Evolutionary conservation across 306 rosid species (phyloP), one percentile per base, ranked within the genome.

Genomic region (Cicer pinnatifidum): DNA sequence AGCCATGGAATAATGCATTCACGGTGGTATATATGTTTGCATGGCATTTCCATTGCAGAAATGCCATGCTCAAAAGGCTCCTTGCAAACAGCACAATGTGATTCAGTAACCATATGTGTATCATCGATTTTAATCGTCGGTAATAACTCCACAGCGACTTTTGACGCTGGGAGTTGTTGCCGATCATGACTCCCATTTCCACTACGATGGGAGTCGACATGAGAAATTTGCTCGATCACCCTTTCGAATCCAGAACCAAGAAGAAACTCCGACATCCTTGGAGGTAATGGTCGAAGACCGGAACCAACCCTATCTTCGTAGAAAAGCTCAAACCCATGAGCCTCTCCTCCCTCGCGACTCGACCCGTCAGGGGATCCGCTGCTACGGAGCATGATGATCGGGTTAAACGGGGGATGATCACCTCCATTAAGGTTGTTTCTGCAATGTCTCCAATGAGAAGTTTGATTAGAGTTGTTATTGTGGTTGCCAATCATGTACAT

Each of bases 1-100:
- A 90, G 92, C 96, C 97, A 90, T 7, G 97, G 96, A 1, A 86
- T 61, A 11, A 92, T 88, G 53, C 97, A 92, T 6, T 92, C 93
- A 0, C 83, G 8, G 15, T 92, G 97, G 57, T 89, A 89, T 9
- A 89, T 80, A 40, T 92, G 97, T 67, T 82, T 85, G 61, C 97
- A 92, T 3, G 88, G 88, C 81, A 84, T 69, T 69, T 81, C 88
- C 3, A 10, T 73, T 0, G 66, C 83, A 0, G 12, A 63, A 0
- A 41, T 16, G 0, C 80, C 87, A 8, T 83, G 41, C 56, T 92
- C 87, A 7, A 92, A 92, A 10, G 75, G 38, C 9, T 92, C 96
- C 35, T 82, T 92, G 51, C 97, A 90, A 41, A 92, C 87, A 0
- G 93, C 96, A 16, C 97, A 92, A 59, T 88, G 90, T 1, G 89